A percentile compares a stretch with the other conserved stretches of the same genome.
phyloP scores from a whole-genome alignment of 2,329 filamentous ascomycete genomes.

The Ophiocordyceps sinensis region DNA sequence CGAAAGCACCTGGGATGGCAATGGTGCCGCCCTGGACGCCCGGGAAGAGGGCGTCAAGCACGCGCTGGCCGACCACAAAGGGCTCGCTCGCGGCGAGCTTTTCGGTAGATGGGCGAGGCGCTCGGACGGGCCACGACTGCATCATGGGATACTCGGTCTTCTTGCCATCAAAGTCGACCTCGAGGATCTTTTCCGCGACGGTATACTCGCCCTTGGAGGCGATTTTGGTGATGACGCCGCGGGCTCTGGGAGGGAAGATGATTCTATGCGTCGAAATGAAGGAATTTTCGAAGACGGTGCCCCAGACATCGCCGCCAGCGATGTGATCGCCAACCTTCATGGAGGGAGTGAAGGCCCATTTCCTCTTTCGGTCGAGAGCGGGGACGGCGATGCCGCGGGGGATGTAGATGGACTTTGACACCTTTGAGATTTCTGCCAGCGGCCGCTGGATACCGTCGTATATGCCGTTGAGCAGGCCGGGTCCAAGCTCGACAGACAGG shows the following conservation, averaged over 20 bases:
- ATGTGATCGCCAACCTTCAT: slow-evolving; percentile 96
- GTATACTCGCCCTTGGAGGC: slow-evolving; percentile 84
- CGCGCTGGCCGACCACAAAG: slow-evolving; percentile 92
- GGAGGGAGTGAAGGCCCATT: slow-evolving; percentile 89
- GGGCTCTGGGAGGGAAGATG: slow-evolving; percentile 74
- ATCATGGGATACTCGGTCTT: slow-evolving; percentile 95
- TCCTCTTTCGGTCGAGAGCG: slow-evolving; percentile 76
- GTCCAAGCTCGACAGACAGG: slow-evolving; percentile 90
- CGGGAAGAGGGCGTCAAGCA: slow-evolving; percentile 91
- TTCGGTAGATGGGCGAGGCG: slow-evolving; percentile 81
- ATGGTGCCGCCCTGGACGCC: slow-evolving; percentile 95
- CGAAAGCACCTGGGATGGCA: slow-evolving; percentile 95
- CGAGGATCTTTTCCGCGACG: slow-evolving; percentile 83
- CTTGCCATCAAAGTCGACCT: slow-evolving; percentile 93
- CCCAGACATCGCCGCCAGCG: slow-evolving; percentile 91
- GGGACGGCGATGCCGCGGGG: slow-evolving; percentile 84
- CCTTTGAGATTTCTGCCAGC: slow-evolving; percentile 66
- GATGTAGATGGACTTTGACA: slow-evolving; percentile 86
- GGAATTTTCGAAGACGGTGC: slow-evolving; percentile 89
- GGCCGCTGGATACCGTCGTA: slow-evolving; percentile 98
- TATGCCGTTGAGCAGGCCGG: slow-evolving; percentile 95
- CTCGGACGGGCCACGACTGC: slow-evolving; percentile 97
- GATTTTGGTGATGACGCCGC: slow-evolving; percentile 85
- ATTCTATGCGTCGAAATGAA: slow-evolving; percentile 90
- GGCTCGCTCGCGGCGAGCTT: slow-evolving; percentile 80